These are phyloP conservation scores for Exophiala sideris DNA, from an alignment of 2,329 filamentous ascomycete species.

Conservation along the genomic window DNA sequence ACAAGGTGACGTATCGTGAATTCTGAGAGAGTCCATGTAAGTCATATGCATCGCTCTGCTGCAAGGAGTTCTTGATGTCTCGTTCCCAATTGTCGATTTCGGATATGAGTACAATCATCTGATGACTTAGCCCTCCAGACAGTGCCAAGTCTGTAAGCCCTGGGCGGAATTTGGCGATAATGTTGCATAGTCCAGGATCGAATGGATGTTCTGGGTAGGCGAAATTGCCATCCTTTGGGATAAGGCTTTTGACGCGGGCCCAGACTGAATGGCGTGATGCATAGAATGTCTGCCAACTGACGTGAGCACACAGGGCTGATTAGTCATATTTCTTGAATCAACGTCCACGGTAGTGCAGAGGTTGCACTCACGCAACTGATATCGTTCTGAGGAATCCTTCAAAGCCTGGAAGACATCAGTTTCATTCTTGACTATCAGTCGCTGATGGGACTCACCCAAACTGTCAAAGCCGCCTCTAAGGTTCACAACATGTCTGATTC, in stretches of 20 bases:
- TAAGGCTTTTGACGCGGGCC: constrained; percentile 1
- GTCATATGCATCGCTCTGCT: constrained; percentile 6
- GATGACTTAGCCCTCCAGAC: constrained; percentile 16
- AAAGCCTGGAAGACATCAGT: constrained; percentile 10
- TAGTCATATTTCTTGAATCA: constrained; percentile 7
- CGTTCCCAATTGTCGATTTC: constrained; percentile 12
- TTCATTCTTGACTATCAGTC: background rate
- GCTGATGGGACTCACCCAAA: constrained; percentile 3
- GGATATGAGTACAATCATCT: constrained; percentile 12
- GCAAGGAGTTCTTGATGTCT: constrained; percentile 7
- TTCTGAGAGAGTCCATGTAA: constrained; percentile 8
- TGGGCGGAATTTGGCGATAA: constrained; percentile 6
- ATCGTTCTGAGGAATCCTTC: constrained; percentile 15
- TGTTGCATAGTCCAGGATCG: constrained; percentile 12
- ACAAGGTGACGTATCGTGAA: constrained; percentile 12
- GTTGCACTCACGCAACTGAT: constrained; percentile 11
- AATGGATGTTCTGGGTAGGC: constrained; percentile 18
- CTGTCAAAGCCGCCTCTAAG: constrained; percentile 9
- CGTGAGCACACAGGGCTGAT: constrained; percentile 1
- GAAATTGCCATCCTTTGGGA: constrained; percentile 11
- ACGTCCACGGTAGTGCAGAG: constrained; percentile 4
- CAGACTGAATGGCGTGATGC: constrained; percentile 8
- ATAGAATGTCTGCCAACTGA: constrained; percentile 18
- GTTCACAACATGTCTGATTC: constrained; percentile 12
- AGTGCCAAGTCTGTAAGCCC: constrained; percentile 13